A percentile compares a stretch with the other conserved stretches of the same genome.
Conservation (phyloP, 164 flowering plant genomes). For the Cinnamomum micranthum region DNA sequence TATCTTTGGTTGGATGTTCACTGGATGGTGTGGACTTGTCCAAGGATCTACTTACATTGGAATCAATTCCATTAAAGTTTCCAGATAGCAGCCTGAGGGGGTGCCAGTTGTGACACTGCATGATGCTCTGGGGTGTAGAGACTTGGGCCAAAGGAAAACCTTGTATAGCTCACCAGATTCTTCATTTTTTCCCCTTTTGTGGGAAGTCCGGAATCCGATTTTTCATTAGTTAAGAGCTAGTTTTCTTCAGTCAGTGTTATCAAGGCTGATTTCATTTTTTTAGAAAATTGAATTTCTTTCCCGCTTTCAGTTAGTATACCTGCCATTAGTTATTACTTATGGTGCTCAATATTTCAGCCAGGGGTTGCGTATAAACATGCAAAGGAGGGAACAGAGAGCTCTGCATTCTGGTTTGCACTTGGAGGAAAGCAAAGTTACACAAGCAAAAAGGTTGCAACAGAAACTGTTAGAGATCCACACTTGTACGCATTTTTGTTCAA, state of each 20-base stretch:
- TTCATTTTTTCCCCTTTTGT: background rate
- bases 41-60: no score
- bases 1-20: no score
- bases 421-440: constrained; percentile 93
- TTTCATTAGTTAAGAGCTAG: background rate
- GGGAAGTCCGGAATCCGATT: background rate
- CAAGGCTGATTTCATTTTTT: background rate
- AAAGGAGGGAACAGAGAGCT: constrained; percentile 97
- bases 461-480: constrained; percentile 82
- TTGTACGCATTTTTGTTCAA: constrained; percentile 66
- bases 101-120: no score
- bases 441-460: constrained; percentile 60
- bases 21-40: no score
- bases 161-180: background rate
- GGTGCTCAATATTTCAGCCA: constrained; percentile 50
- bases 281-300: background rate
- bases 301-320: background rate
- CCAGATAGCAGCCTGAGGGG: no score
- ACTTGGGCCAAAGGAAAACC: no score
- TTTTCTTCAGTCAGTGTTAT: background rate
- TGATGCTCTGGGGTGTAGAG: no score
- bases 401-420: constrained; percentile 91
- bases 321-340: background rate
- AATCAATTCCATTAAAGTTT: no score
- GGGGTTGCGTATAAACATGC: constrained; percentile 80